These are phyloP conservation scores for Debaryomyces psychrophilus DNA, from an alignment of 1,139 yeast genomes.

Conservation along the genomic window DNA sequence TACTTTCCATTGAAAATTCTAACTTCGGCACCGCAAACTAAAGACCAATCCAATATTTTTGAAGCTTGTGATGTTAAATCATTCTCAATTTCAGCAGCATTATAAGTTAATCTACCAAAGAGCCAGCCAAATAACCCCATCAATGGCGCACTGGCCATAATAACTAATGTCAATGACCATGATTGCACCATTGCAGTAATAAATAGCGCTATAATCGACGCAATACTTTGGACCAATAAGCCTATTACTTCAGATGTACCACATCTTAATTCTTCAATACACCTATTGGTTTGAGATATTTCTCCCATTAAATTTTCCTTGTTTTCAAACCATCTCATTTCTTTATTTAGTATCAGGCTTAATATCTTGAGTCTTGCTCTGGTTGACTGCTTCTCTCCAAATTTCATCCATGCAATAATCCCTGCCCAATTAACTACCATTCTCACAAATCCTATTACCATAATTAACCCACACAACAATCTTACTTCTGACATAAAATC, in stretches of 20 bases:
- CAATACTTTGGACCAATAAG: slow-evolving; percentile 51
- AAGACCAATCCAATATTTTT: slow-evolving; percentile 68
- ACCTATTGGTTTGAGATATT: slow-evolving; percentile 66
- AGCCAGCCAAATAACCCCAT: slow-evolving; percentile 53
- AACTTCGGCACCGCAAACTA: slow-evolving; percentile 61
- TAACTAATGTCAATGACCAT: slow-evolving; percentile 81
- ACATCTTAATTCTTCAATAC: slow-evolving; percentile 74
- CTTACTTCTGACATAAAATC: slow-evolving; percentile 49
- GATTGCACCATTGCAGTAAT: slow-evolving; percentile 74
- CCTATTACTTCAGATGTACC: slow-evolving; percentile 75
- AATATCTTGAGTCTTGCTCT: slow-evolving; percentile 55
- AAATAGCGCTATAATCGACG: slow-evolving; percentile 58
- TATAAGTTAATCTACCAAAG: slow-evolving; percentile 56
- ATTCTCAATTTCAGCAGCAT: slow-evolving; percentile 61
- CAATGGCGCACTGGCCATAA: slow-evolving; percentile 72
- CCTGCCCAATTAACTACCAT: slow-evolving; percentile 58
- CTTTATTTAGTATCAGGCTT: slow-evolving; percentile 36
- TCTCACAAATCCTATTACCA: slow-evolving; percentile 59
- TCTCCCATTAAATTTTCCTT: slow-evolving; percentile 61
- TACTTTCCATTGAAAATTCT: slow-evolving; percentile 62
- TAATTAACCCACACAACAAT: slow-evolving; percentile 54
- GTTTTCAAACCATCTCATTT: slow-evolving; percentile 63
- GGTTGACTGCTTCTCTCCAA: slow-evolving; percentile 73
- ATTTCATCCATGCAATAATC: slow-evolving; percentile 62
- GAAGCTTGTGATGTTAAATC: slow-evolving; percentile 57